Conservation (phyloP, 495 filamentous ascomycete species). For the Amorphotheca resinae region DNA sequence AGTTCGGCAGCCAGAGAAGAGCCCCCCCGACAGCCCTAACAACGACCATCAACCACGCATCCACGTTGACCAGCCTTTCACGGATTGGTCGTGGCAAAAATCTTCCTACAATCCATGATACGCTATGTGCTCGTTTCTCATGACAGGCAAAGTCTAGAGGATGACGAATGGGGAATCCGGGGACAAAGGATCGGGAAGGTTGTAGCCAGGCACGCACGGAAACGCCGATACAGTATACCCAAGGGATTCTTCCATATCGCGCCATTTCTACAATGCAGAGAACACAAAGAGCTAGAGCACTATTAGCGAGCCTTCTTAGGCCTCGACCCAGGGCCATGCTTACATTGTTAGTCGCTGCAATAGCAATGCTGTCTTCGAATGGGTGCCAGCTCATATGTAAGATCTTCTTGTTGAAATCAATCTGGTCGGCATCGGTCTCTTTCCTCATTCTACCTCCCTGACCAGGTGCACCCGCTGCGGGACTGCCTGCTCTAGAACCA, state of each 20-base stretch:
- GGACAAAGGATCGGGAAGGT: conserved; percentile 8
- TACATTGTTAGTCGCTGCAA: conserved; percentile 98
- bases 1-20: conserved; percentile 7
- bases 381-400: conserved; percentile 99
- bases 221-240: conserved; percentile 19
- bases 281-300: conserved; percentile 81
- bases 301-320: conserved; percentile 4
- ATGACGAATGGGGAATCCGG: conserved; percentile 8
- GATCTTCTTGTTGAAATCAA: conserved; percentile 99
- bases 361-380: conserved; percentile 98
- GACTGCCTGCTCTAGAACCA: conserved; percentile 76
- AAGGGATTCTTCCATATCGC: conserved; percentile 11
- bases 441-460: conserved; percentile 94
- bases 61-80: conserved; percentile 4
- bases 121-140: conserved; percentile 13
- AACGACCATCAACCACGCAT: conserved; percentile 7
- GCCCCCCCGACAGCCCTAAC: conserved; percentile 5
- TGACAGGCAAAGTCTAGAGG: conserved; percentile 8
- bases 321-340: conserved; percentile 28
- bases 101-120: conserved; percentile 8
- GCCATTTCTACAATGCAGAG: conserved; percentile 66
- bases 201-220: conserved; percentile 15
- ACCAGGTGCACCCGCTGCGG: conserved; percentile 59
- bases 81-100: conserved; percentile 5
- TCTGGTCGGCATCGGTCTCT: conserved; percentile 98